These are phyloP conservation scores for Chrysoporthe puriensis DNA, from an alignment of 2,329 filamentous ascomycete genomes.

Conservation along the genomic window DNA sequence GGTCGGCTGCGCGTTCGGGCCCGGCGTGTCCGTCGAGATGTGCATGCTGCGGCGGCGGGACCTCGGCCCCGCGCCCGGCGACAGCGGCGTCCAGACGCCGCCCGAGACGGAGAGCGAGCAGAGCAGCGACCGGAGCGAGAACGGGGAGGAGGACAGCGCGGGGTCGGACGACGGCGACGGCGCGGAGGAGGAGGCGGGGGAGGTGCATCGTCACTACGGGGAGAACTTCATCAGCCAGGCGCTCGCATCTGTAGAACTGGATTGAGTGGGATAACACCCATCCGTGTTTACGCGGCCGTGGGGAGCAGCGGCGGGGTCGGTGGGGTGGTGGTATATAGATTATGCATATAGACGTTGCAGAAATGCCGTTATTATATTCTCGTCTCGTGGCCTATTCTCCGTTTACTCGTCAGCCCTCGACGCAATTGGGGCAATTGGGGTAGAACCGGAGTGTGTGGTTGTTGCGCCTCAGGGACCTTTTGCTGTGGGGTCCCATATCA, in stretches of 20 bases:
- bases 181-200: constrained; percentile 12
- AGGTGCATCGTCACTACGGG: constrained; percentile 17
- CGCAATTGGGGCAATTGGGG: no score
- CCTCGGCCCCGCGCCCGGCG: constrained; percentile 33
- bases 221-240: constrained; percentile 39
- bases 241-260: constrained; percentile 38
- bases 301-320: not conserved
- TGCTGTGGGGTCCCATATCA: no score
- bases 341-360: no score
- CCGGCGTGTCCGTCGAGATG: constrained; percentile 71
- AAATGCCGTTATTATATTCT: no score
- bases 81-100: constrained; percentile 52
- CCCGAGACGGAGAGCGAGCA: constrained; percentile 58
- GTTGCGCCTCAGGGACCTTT: no score
- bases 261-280: constrained; percentile 28
- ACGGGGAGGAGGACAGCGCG: constrained; percentile 40
- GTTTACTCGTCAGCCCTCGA: no score
- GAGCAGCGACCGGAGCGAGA: constrained; percentile 42
- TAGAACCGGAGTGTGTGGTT: no score
- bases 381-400: no score
- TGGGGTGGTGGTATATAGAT: not conserved
- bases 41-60: constrained; percentile 65
- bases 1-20: constrained; percentile 71
- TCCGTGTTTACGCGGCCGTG: no score
- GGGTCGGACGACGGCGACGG: constrained; percentile 20